Conservation (phyloP, 352 stramenopile species). For the Globisporangium polare region DNA sequence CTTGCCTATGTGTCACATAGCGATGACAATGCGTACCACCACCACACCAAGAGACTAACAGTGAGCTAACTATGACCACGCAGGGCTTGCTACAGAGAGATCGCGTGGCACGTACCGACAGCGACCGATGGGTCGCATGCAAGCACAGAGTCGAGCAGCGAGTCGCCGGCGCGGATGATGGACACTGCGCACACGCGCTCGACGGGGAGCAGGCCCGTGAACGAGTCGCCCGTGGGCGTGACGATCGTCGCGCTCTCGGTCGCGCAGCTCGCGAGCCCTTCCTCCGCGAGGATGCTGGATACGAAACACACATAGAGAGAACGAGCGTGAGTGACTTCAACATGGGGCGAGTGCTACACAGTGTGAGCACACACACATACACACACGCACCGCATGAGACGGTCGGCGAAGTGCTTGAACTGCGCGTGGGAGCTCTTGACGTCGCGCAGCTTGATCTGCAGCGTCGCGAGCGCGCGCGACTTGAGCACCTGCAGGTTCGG, state of each 20-base stretch:
- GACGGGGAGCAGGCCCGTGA: conserved; percentile 43
- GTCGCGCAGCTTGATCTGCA: conserved; percentile 76
- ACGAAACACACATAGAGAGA: neutral
- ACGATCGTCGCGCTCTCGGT: conserved; percentile 46
- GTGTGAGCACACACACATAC: neutral
- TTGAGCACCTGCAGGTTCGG: conserved; percentile 58
- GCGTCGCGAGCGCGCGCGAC: conserved; percentile 54
- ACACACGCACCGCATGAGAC: conserved; percentile 58
- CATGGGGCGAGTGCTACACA: neutral
- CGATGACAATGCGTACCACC: neutral
- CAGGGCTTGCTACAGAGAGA: too few relatives aligned
- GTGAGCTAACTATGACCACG: neutral
- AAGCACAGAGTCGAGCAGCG: conserved; percentile 89
- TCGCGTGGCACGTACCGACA: conserved; percentile 44
- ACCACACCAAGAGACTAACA: neutral
- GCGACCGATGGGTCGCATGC: conserved; percentile 75
- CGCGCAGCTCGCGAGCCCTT: conserved; percentile 64
- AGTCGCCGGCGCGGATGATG: conserved; percentile 91
- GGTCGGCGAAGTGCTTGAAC: conserved; percentile 80
- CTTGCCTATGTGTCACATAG: conserved; percentile 61
- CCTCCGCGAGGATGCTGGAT: conserved; percentile 64
- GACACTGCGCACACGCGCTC: conserved; percentile 89
- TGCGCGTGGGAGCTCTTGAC: conserved; percentile 57
- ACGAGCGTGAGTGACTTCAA: conserved; percentile 3
- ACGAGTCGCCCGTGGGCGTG: conserved; percentile 68